Evolutionary conservation across 805 yeast genomes (phyloP), one percentile per base, ranked within the genome.

Genomic region (Tetrapisispora nanseiensis): DNA sequence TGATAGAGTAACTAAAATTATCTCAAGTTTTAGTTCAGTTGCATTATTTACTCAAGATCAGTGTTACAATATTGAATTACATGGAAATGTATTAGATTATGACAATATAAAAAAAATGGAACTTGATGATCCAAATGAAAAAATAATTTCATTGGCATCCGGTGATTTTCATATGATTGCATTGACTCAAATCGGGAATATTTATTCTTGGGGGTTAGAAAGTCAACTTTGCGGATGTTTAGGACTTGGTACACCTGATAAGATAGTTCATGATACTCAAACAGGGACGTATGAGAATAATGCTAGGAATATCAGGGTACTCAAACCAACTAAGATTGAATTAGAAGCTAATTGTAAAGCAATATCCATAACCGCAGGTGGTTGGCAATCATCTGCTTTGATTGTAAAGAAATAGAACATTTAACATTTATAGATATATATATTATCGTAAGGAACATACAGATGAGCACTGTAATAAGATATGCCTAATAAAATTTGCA

Each of bases 371-470:
- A 72, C 83, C 1, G 86, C 89, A 6, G 80, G 78, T 13, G 94
- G 92, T 1, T 83, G 90, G 90, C 92, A 83, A 44, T 74, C 86
- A 6, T 77, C 80, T 34, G 87, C 86, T 1, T 64, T 83, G 40
- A 65, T 76, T 13, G 51, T 54, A 3, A 52, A 51, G 22, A 38
- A 37, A 21, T 15, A 20, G 6, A 21, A 33, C 4, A 33, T 7
- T 13, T 21, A 31, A 31, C n/a, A n/a, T n/a, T n/a, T n/a, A n/a
- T n/a, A n/a, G n/a, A n/a, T n/a, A n/a, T n/a, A n/a, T n/a, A n/a
- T n/a, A n/a, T n/a, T n/a, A n/a, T n/a, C n/a, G n/a, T n/a, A n/a
- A n/a, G n/a, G n/a, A n/a, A n/a, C n/a, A n/a, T n/a, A n/a, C n/a
- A n/a, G n/a, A n/a, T n/a, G n/a, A n/a, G n/a, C n/a, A n/a, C n/a